phyloP scores from a whole-genome alignment of 2,329 filamentous ascomycete species.

The Paramyrothecium sp. region DNA sequence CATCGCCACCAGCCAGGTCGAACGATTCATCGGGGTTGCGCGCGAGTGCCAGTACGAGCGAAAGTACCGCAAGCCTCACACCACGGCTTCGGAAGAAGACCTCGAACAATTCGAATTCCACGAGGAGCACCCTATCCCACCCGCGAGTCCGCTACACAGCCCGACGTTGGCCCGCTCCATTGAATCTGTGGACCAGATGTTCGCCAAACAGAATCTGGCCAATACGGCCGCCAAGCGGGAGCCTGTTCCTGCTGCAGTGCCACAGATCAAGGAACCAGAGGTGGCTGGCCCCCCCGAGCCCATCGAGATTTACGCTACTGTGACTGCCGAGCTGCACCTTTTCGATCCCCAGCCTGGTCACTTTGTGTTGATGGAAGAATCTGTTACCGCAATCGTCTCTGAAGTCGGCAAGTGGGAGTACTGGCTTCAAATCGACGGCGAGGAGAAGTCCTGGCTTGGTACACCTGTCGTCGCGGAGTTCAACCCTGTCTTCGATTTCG shows the following conservation, averaged over 20 bases:
- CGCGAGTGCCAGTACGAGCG: slow-evolving; percentile 97
- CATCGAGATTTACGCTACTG: slow-evolving; percentile 70
- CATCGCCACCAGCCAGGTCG: slow-evolving; percentile 67
- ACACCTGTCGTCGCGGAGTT: slow-evolving; percentile 85
- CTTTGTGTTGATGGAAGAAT: slow-evolving; percentile 76
- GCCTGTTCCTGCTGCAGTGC: slow-evolving; percentile 19
- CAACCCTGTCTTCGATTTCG: slow-evolving; percentile 98
- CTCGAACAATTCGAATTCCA: slow-evolving; percentile 80
- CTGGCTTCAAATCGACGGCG: slow-evolving; percentile 82
- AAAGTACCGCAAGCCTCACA: slow-evolving; percentile 80
- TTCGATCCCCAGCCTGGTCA: slow-evolving; percentile 88
- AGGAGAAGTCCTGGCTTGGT: slow-evolving; percentile 80
- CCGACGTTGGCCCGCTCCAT: slow-evolving; percentile 54
- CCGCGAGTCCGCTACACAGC: slow-evolving; percentile 61
- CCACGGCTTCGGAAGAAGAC: slow-evolving; percentile 78
- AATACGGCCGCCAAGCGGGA: slow-evolving; percentile 48
- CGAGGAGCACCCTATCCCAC: slow-evolving; percentile 61
- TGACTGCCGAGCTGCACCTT: slow-evolving; percentile 83
- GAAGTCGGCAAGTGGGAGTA: slow-evolving; percentile 93
- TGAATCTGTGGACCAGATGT: slow-evolving; percentile 57
- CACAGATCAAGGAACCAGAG: slow-evolving; percentile 15
- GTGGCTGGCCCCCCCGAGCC: slow-evolving; percentile 57
- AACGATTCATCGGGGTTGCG: slow-evolving; percentile 78
- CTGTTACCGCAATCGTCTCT: slow-evolving; percentile 75
- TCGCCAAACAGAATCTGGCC: slow-evolving; percentile 44